A percentile compares a stretch with the other conserved stretches of the same genome.
Evolutionary conservation across 805 yeast genomes (phyloP).

Genomic region (Suhomyces sp.): DNA sequence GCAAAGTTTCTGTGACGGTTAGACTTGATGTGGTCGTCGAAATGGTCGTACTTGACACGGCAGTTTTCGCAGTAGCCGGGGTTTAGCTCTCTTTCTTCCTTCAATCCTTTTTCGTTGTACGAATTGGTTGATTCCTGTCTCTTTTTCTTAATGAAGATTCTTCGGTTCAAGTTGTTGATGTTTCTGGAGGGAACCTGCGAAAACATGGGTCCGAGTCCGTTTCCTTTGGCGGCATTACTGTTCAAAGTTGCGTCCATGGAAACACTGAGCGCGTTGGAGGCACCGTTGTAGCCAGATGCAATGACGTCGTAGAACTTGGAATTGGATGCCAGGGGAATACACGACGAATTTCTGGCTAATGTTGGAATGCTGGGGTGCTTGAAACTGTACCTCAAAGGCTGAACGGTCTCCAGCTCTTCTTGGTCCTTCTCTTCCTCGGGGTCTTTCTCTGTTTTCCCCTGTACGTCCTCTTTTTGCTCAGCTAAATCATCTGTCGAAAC

Average conservation of each 20-base stretch:
- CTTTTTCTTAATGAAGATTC: conserved; percentile 42
- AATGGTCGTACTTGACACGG: conserved; percentile 73
- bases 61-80: conserved; percentile 96
- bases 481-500: background rate
- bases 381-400: conserved; percentile 15
- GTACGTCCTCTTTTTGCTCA: background rate
- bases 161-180: conserved; percentile 45
- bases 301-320: conserved; percentile 44
- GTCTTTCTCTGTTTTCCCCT: background rate
- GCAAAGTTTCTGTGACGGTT: conserved; percentile 80
- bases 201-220: conserved; percentile 60
- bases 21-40: conserved; percentile 70
- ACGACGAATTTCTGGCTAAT: conserved; percentile 37
- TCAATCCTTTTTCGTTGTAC: conserved; percentile 15
- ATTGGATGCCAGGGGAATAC: conserved; percentile 32
- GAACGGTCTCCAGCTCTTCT: conserved; percentile 9
- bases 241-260: conserved; percentile 41
- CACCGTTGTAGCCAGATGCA: conserved; percentile 44
- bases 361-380: conserved; percentile 26
- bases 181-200: conserved; percentile 56
- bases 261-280: conserved; percentile 40
- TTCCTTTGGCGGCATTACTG: conserved; percentile 33
- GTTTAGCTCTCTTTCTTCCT: conserved; percentile 29
- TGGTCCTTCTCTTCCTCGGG: conserved; percentile 12
- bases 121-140: conserved; percentile 16